Conservation (phyloP, 2,329 filamentous ascomycete genomes). For the Xylaria sp. region DNA sequence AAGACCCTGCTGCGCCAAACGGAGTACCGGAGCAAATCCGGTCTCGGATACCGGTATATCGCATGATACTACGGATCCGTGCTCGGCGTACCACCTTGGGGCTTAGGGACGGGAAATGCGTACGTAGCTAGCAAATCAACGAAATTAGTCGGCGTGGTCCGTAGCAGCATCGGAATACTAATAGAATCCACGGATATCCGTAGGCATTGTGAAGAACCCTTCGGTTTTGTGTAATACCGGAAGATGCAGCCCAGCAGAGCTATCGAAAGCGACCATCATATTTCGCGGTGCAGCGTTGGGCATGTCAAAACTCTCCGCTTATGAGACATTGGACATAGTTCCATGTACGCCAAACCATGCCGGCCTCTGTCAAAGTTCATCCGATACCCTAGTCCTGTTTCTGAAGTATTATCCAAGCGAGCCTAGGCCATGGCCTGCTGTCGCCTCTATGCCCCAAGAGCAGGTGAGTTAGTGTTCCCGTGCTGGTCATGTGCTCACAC, state of each 20-base stretch:
- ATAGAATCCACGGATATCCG: neutral
- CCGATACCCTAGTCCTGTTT: neutral
- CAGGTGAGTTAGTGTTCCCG: neutral
- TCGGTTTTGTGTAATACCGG: neutral
- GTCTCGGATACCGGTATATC: neutral
- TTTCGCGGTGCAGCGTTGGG: neutral
- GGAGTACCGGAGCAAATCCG: neutral
- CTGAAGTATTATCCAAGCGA: neutral
- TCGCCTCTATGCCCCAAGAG: neutral
- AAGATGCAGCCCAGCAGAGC: neutral
- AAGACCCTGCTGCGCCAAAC: neutral
- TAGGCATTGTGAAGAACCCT: neutral
- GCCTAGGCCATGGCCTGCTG: neutral
- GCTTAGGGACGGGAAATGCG: neutral
- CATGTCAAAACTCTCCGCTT: neutral
- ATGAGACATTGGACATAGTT: neutral
- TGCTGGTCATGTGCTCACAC: neutral
- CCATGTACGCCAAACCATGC: neutral
- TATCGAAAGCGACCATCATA: neutral
- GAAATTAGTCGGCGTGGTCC: neutral
- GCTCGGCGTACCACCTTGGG: neutral
- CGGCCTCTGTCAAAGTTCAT: neutral
- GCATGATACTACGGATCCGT: neutral
- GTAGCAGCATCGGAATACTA: too few relatives aligned
- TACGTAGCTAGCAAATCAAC: neutral